Percentiles rank a stretch among this genome's conserved stretches.
Conservation (phyloP, 805 yeast genomes). For the Wickerhamiella shivajii region DNA sequence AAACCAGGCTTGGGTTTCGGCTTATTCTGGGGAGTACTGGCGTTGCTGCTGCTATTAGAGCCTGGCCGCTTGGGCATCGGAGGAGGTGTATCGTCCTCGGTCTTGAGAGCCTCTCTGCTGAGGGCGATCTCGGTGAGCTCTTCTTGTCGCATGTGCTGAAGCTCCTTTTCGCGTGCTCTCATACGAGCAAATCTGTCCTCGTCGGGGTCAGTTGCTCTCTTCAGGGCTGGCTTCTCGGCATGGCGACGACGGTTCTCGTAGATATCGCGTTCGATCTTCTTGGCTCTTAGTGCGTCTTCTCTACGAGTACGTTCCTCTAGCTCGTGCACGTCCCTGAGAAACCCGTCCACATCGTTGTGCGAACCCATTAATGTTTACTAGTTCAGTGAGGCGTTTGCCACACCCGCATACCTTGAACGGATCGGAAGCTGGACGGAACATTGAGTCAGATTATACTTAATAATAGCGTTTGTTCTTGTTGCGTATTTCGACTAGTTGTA, state of each 20-base stretch:
- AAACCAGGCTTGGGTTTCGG: slow-evolving; percentile 5
- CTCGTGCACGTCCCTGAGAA: slow-evolving; percentile 7
- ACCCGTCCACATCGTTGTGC: slow-evolving; percentile 8
- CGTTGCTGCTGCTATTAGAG: background rate
- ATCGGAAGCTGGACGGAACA: too few relatives aligned
- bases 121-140: background rate
- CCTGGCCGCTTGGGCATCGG: background rate
- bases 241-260: slow-evolving; percentile 3
- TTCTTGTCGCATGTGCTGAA: background rate
- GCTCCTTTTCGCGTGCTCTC: slow-evolving; percentile 5
- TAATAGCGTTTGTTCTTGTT: too few relatives aligned
- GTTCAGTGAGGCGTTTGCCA: too few relatives aligned
- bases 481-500: too few relatives aligned
- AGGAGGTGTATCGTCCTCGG: background rate
- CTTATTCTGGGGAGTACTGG: background rate
- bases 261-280: slow-evolving; percentile 2
- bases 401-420: too few relatives aligned
- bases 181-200: slow-evolving; percentile 5
- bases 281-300: slow-evolving; percentile 6
- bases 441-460: too few relatives aligned
- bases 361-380: too few relatives aligned
- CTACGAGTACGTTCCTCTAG: slow-evolving; percentile 7
- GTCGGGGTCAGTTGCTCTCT: background rate
- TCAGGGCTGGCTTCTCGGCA: too few relatives aligned
- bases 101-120: slow-evolving; percentile 5